These are phyloP conservation scores for Graphilbum ipis-grandicollis DNA, from an alignment of 2,329 filamentous ascomycete species.

Conservation along the genomic window DNA sequence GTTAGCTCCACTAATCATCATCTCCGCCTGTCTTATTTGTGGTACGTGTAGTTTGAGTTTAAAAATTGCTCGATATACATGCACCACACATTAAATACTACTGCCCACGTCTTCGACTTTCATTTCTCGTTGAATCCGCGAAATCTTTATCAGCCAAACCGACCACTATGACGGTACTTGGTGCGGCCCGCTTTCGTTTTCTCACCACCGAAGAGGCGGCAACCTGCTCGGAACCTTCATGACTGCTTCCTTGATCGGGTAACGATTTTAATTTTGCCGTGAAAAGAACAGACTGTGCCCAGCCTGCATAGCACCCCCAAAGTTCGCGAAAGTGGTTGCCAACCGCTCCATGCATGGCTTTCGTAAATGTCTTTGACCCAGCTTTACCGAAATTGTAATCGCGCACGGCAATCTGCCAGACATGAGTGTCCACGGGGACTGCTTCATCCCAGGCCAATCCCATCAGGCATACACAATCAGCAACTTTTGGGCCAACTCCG, in stretches of 20 bases:
- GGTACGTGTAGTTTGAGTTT: too few relatives aligned
- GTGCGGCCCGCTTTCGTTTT: too few relatives aligned
- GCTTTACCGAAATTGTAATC: conserved; percentile 82
- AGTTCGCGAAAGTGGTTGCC: conserved; percentile 76
- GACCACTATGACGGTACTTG: too few relatives aligned
- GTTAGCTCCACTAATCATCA: too few relatives aligned
- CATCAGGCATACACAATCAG: conserved; percentile 94
- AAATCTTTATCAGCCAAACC: too few relatives aligned
- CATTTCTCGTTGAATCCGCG: too few relatives aligned
- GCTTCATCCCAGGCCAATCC: conserved; percentile 90
- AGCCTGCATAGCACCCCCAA: conserved; percentile 89
- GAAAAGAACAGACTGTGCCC: conserved; percentile 95
- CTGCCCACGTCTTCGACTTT: background rate
- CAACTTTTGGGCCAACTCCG: conserved; percentile 90
- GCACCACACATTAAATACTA: background rate
- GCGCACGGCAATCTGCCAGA: conserved; percentile 94
- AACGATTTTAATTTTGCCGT: conserved; percentile 83
- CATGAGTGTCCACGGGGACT: conserved; percentile 92
- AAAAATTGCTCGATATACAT: background rate
- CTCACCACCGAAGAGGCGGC: too few relatives aligned
- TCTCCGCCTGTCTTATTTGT: too few relatives aligned
- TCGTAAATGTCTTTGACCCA: conserved; percentile 56
- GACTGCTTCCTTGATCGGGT: conserved; percentile 25
- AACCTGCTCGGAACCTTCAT: too few relatives aligned
- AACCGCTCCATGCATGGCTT: conserved; percentile 74